These are phyloP conservation scores for Proliferodiscus dingleyae DNA, from an alignment of 2,329 filamentous ascomycete genomes.

Conservation along the genomic window DNA sequence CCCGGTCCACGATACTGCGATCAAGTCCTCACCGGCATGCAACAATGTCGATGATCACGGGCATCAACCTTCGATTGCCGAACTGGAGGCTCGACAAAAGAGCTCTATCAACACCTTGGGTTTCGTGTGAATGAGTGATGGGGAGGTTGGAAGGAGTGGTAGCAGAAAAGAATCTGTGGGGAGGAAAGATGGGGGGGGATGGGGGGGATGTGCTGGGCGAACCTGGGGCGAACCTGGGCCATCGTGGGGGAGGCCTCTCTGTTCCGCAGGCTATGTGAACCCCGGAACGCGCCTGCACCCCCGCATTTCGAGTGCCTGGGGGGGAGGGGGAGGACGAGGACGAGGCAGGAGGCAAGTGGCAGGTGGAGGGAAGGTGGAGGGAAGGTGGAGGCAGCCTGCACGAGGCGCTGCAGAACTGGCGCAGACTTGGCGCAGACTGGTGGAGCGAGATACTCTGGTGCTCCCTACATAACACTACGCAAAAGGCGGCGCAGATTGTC, in stretches of 20 bases:
- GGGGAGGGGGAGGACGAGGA: background rate
- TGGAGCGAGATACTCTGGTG: too few species aligned
- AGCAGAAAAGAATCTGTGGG: slow-evolving; percentile 8
- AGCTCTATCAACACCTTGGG: too few species aligned
- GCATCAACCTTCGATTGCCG: too few species aligned
- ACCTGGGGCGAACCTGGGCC: too few species aligned
- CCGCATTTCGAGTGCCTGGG: background rate
- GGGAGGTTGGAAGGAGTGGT: background rate
- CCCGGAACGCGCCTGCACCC: background rate
- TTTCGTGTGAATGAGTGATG: background rate
- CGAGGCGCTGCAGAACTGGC: too few species aligned
- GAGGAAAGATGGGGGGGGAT: slow-evolving; percentile 1
- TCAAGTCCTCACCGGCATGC: background rate
- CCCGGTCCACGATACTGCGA: background rate
- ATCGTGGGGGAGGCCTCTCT: background rate
- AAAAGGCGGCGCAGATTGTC: too few species aligned
- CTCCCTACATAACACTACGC: too few species aligned
- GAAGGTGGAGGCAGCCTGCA: too few species aligned
- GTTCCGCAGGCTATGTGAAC: background rate
- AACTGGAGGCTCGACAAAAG: too few species aligned
- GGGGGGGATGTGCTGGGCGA: too few species aligned
- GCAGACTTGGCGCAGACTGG: too few species aligned
- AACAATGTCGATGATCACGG: too few species aligned
- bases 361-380: background rate
- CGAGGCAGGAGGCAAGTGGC: background rate